These are phyloP conservation scores for Fusarium falciforme DNA, from an alignment of 2,329 filamentous ascomycete genomes.

Conservation along the genomic window DNA sequence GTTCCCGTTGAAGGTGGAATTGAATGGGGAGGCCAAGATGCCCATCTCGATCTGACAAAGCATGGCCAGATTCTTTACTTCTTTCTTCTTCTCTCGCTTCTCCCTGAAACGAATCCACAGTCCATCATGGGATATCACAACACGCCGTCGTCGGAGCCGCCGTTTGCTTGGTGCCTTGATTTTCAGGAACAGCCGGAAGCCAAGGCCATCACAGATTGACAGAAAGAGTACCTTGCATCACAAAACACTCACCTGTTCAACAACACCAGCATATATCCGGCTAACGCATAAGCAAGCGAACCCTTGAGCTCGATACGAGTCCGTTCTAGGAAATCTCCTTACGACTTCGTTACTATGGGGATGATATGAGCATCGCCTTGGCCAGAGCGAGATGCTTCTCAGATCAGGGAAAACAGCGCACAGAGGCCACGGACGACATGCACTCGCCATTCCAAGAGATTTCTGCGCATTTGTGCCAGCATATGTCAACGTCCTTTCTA, in stretches of 20 bases:
- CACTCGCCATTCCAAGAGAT: background rate
- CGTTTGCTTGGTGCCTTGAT: background rate
- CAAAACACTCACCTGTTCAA: background rate
- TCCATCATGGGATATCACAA: background rate
- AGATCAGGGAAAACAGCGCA: background rate
- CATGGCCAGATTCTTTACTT: background rate
- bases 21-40: background rate
- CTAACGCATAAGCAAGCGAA: background rate
- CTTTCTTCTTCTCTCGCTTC: background rate
- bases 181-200: background rate
- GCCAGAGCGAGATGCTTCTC: background rate
- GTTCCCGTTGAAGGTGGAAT: background rate
- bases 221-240: background rate
- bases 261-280: background rate
- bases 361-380: background rate
- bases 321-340: background rate
- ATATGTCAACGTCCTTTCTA: background rate
- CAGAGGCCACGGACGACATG: background rate
- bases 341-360: background rate
- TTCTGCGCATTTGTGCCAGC: background rate
- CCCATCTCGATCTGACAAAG: background rate
- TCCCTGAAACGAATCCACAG: background rate
- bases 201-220: background rate
- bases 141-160: background rate
- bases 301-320: slow-evolving; percentile 4